Evolutionary conservation across 2,329 filamentous ascomycete genomes (phyloP).

Genomic region (Fusarium haematococcum): DNA sequence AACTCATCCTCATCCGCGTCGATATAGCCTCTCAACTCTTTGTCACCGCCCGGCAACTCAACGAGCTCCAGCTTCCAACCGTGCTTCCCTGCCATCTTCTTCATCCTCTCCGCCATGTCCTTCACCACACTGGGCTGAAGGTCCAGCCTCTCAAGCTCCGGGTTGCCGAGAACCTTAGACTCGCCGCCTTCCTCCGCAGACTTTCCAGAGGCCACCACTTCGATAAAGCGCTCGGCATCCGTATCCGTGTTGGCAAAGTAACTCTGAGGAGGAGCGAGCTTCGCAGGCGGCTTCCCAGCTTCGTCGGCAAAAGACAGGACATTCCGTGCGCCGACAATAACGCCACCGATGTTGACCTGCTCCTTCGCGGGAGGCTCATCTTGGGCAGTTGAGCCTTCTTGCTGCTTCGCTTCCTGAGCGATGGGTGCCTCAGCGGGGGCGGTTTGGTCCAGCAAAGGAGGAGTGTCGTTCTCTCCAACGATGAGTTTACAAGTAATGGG

Average conservation of each 20-base stretch:
- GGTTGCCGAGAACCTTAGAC: slow-evolving; percentile 69
- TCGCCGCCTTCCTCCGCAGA: slow-evolving; percentile 70
- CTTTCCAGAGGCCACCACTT: slow-evolving; percentile 59
- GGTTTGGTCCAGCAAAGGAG: slow-evolving; percentile 49
- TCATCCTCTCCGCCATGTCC: slow-evolving; percentile 74
- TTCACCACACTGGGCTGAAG: slow-evolving; percentile 76
- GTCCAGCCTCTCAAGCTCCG: slow-evolving; percentile 76
- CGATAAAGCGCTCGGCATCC: slow-evolving; percentile 48
- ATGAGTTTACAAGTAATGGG: slow-evolving; percentile 82
- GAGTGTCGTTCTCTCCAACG: slow-evolving; percentile 60
- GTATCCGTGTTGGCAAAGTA: slow-evolving; percentile 48
- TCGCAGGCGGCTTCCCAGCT: slow-evolving; percentile 60
- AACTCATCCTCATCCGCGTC: slow-evolving; percentile 63
- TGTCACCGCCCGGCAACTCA: slow-evolving; percentile 68
- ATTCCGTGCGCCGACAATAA: slow-evolving; percentile 64
- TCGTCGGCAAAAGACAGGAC: slow-evolving; percentile 60
- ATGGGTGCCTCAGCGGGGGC: slow-evolving; percentile 46
- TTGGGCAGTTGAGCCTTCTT: slow-evolving; percentile 15
- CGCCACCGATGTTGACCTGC: slow-evolving; percentile 62
- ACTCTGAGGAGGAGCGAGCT: slow-evolving; percentile 59
- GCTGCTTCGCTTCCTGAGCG: slow-evolving; percentile 20
- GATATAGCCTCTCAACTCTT: slow-evolving; percentile 77
- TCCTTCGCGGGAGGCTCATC: slow-evolving; percentile 49
- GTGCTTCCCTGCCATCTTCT: slow-evolving; percentile 75
- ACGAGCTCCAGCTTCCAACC: slow-evolving; percentile 87